Base-by-base conservation (phyloP, 202 grass and related monocot genomes). In the Brachypodium distachyon region DNA sequence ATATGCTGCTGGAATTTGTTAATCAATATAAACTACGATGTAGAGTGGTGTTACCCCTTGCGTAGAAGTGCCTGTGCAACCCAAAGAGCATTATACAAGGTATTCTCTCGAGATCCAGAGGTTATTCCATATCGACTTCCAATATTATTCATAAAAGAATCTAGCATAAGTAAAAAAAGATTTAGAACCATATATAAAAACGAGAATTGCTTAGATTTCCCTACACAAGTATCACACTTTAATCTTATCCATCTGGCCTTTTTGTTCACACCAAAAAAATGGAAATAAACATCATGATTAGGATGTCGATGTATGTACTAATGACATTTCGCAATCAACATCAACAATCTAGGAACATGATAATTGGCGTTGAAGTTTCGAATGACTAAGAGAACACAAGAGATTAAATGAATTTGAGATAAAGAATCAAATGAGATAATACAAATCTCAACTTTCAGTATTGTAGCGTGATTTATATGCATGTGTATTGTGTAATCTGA, bases 51-150 rank as follows among this genome's bases (percentile, higher is more conserved):
- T 17, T 88, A 98, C 95, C 95, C 95, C 70, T 98, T 98, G 76
- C 95, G 89, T 69, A 98, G 61, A 36, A 98, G 56, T 18, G 91
- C 89, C 52, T 98, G 91, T 26, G 89, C 91, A 78, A 90, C 91
- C 91, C 95, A 98, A 84, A 98, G 87, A 82, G 89, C 95, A 90
- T 92, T 98, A 70, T 94, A 90, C 72, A 94, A 73, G 54, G 95
- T 86, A 79, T 98, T 98, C 79, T 98, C 95, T 55, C 74, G 82
- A 79, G 91, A 94, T 77, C 91, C 91, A 53, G 77, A 65, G 41
- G 84, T 86, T 77, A 98, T 88, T 78, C 91, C 91, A 86, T 98
- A 94, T 14, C 82, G 77, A 86, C 91, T 92, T 82, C 95, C 95
- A 73, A 98, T 94, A 12, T 22, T 87, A 80, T 61, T 88, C 72